Evolutionary conservation across 139 green algal species (phyloP).

Genomic region (Micromonas pusilla): DNA sequence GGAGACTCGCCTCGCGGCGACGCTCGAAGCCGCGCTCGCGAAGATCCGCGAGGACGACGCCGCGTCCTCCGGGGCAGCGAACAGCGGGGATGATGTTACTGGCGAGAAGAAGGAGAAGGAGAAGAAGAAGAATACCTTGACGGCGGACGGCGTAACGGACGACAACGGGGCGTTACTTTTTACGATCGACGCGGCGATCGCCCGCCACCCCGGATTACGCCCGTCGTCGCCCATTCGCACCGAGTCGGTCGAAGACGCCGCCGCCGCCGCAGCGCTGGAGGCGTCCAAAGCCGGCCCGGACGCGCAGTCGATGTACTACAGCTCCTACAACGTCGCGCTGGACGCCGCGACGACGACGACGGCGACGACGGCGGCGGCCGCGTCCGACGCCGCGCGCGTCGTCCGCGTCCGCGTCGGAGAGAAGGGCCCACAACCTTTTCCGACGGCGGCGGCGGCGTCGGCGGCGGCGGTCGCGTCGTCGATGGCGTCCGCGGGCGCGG

Average conservation of each 20-base stretch:
- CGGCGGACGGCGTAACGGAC: not conserved
- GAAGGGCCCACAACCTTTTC: no score
- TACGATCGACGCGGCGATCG: not conserved
- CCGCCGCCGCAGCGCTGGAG: not conserved
- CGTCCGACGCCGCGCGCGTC: no score
- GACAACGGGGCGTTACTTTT: not conserved
- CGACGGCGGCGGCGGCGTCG: no score
- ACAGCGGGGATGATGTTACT: no score
- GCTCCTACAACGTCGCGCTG: not conserved
- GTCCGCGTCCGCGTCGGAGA: no score
- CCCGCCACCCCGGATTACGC: not conserved
- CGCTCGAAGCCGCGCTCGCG: no score
- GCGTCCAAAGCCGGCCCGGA: not conserved
- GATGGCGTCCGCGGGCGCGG: no score
- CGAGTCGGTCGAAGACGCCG: not conserved
- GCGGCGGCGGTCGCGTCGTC: no score
- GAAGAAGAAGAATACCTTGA: not conserved
- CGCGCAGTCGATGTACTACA: not conserved
- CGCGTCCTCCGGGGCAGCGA: no score
- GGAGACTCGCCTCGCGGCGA: no score
- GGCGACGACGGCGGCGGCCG: not conserved
- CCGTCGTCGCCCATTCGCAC: not conserved
- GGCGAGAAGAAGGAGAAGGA: no score
- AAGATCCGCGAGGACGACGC: no score
- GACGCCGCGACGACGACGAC: not conserved